Evolutionary conservation across 768 basidiomycete species (phyloP).

Genomic region (Russula olivacea): DNA sequence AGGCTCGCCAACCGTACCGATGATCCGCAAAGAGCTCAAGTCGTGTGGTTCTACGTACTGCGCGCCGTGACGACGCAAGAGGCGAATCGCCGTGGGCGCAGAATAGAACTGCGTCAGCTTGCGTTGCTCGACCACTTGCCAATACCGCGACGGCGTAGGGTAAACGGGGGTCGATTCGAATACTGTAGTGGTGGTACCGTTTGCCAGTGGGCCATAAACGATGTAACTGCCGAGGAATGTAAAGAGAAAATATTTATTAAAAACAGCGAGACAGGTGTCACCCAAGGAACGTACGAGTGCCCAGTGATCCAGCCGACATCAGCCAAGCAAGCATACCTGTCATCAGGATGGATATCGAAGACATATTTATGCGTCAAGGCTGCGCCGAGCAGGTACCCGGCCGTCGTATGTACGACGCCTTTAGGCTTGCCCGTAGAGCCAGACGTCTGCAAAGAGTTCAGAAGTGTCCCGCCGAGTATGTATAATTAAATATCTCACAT

Average conservation of each 20-base stretch:
- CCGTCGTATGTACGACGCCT: slow-evolving; percentile 89
- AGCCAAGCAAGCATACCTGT: slow-evolving; percentile 96
- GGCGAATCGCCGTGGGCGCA: slow-evolving; percentile 90
- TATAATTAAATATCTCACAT: slow-evolving; percentile 52
- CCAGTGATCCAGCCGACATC: slow-evolving; percentile 99
- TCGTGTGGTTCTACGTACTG: slow-evolving; percentile 83
- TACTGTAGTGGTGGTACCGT: slow-evolving; percentile 77
- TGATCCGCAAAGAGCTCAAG: slow-evolving; percentile 72
- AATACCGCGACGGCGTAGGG: slow-evolving; percentile 93
- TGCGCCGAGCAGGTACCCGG: slow-evolving; percentile 86
- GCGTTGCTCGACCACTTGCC: slow-evolving; percentile 91
- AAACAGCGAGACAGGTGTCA: not conserved
- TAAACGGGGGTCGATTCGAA: slow-evolving; percentile 98
- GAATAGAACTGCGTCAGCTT: slow-evolving; percentile 95
- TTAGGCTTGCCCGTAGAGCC: slow-evolving; percentile 96
- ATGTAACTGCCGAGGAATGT: slow-evolving; percentile 54
- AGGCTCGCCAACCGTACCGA: slow-evolving; percentile 94
- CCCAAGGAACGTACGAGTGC: slow-evolving; percentile 53
- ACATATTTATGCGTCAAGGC: slow-evolving; percentile 94
- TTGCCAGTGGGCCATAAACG: slow-evolving; percentile 89
- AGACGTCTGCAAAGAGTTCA: slow-evolving; percentile 56
- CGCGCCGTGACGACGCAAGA: slow-evolving; percentile 78
- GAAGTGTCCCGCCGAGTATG: not conserved
- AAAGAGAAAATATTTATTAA: not conserved
- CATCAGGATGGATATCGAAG: slow-evolving; percentile 95